Evolutionary conservation across 352 stramenopile genomes (phyloP).

Genomic region (Globisporangium iwayamae): DNA sequence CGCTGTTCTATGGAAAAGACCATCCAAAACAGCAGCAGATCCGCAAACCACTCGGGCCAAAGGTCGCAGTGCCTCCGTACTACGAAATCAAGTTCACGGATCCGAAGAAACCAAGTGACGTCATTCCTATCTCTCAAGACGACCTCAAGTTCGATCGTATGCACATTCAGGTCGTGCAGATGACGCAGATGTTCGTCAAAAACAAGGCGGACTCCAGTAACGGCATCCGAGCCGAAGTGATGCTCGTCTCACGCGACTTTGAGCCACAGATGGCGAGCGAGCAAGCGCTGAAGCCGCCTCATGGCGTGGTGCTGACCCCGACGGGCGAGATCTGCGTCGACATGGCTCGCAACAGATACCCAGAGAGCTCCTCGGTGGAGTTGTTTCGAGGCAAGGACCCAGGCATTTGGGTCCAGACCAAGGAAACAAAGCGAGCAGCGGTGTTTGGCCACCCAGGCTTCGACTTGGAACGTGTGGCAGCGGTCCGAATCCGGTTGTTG

Average conservation of each 20-base stretch:
- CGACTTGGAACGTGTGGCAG: constrained; percentile 42
- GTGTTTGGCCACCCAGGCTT: constrained; percentile 34
- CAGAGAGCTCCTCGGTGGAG: constrained; percentile 23
- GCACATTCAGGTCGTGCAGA: constrained; percentile 37
- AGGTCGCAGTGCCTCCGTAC: constrained; percentile 4
- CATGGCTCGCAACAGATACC: constrained; percentile 23
- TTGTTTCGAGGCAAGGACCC: constrained; percentile 11
- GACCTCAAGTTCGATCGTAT: constrained; percentile 53
- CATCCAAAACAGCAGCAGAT: constrained; percentile 20
- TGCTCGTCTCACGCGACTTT: constrained; percentile 53
- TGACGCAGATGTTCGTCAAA: constrained; percentile 43
- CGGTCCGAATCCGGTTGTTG: constrained; percentile 30
- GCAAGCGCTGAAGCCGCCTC: constrained; percentile 27
- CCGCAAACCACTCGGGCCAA: constrained; percentile 8
- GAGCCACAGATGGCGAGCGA: constrained; percentile 19
- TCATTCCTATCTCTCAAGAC: constrained; percentile 16
- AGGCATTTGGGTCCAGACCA: constrained; percentile 4
- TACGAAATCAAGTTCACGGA: constrained; percentile 22
- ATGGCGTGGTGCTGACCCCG: constrained; percentile 35
- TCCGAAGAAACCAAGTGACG: constrained; percentile 16
- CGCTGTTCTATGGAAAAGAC: constrained; percentile 4
- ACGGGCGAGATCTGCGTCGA: constrained; percentile 45
- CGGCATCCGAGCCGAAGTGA: constrained; percentile 36
- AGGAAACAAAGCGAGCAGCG: constrained; percentile 15
- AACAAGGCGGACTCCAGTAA: constrained; percentile 23